These are phyloP conservation scores for Boletus mariae DNA, from an alignment of 1,284 basidiomycete genomes.

Conservation along the genomic window DNA sequence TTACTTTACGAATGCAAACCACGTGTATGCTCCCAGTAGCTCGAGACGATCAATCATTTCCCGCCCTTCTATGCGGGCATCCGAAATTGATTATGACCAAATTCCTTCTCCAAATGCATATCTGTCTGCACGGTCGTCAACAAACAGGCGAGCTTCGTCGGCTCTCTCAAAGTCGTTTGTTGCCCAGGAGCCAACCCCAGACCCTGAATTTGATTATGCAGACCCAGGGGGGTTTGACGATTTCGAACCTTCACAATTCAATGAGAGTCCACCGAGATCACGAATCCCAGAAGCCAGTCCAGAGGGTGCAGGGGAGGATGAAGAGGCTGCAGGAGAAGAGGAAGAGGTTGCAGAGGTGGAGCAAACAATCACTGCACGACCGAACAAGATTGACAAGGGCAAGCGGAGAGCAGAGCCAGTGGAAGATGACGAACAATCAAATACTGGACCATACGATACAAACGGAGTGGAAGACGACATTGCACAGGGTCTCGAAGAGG, in stretches of 20 bases:
- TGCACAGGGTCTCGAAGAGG: slow-evolving; percentile 43
- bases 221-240: slow-evolving; percentile 27
- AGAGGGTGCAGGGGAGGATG: slow-evolving; percentile 44
- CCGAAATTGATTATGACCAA: slow-evolving; percentile 60
- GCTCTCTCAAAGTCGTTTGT: slow-evolving; percentile 40
- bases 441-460: slow-evolving; percentile 24
- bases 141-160: slow-evolving; percentile 45
- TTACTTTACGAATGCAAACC: slow-evolving; percentile 52
- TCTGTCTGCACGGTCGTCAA: slow-evolving; percentile 36
- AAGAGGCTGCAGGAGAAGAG: slow-evolving; percentile 12
- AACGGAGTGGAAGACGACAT: slow-evolving; percentile 56
- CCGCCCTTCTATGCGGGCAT: slow-evolving; percentile 48
- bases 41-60: slow-evolving; percentile 47
- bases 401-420: slow-evolving; percentile 32
- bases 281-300: slow-evolving; percentile 38
- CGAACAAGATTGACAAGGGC: slow-evolving; percentile 35
- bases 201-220: slow-evolving; percentile 27
- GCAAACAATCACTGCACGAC: slow-evolving; percentile 25
- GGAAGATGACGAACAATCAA: slow-evolving; percentile 29
- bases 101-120: slow-evolving; percentile 61
- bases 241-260: slow-evolving; percentile 34
- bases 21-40: slow-evolving; percentile 44
- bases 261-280: slow-evolving; percentile 35
- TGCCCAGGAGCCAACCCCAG: slow-evolving; percentile 28
- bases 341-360: slow-evolving; percentile 34